Percentiles rank a stretch among this genome's conserved stretches.
These are phyloP conservation scores for Cytospora mali DNA, from an alignment of 2,329 filamentous ascomycete species.

Conservation along the genomic window DNA sequence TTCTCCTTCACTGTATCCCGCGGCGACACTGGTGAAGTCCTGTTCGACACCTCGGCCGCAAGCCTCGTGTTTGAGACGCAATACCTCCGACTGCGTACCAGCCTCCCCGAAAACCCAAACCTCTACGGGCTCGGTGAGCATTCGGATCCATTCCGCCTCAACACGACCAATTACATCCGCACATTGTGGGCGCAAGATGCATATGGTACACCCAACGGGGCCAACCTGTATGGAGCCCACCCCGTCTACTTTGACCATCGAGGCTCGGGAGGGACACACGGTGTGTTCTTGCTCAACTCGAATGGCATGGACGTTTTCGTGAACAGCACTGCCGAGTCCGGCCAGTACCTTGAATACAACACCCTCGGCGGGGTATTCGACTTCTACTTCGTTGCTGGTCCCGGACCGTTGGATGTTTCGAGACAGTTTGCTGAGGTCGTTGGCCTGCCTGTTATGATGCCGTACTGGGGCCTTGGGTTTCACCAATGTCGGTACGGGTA, in stretches of 20 bases:
- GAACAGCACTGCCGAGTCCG: conserved; percentile 58
- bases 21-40: conserved; percentile 47
- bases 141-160: conserved; percentile 69
- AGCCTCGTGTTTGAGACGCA: conserved; percentile 76
- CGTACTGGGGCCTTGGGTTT: conserved; percentile 66
- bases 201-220: conserved; percentile 59
- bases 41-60: conserved; percentile 71
- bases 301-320: conserved; percentile 80
- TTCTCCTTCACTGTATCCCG: conserved; percentile 47
- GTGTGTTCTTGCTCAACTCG: conserved; percentile 72
- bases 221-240: conserved; percentile 74
- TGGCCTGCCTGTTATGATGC: conserved; percentile 61
- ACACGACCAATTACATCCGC: conserved; percentile 69
- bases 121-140: conserved; percentile 82
- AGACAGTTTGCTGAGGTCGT: conserved; percentile 61
- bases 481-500: conserved; percentile 69
- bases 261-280: conserved; percentile 54
- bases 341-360: conserved; percentile 79
- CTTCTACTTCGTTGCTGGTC: conserved; percentile 66
- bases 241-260: conserved; percentile 78
- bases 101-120: conserved; percentile 67
- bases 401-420: conserved; percentile 59
- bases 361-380: conserved; percentile 76
- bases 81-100: conserved; percentile 73
- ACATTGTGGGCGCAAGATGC: conserved; percentile 72